Evolutionary conservation across 306 rosid species (phyloP).

Genomic region (Sphenostylis stenocarpa): DNA sequence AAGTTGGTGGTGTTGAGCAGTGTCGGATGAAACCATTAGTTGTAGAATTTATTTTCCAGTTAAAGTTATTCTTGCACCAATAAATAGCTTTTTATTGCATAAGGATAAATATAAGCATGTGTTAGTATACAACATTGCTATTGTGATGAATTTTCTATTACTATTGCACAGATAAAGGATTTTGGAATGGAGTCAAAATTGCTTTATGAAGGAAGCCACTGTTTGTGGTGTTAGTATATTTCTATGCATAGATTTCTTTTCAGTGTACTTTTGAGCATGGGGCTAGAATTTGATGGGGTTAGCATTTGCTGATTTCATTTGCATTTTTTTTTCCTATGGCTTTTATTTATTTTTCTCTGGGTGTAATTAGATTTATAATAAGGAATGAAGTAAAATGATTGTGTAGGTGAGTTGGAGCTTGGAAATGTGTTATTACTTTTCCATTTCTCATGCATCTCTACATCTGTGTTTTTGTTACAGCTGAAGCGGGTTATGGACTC

Average conservation of each 20-base stretch:
- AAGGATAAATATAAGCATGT: not conserved
- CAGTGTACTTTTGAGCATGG: not conserved
- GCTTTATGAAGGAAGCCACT: not conserved
- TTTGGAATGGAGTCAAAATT: not conserved
- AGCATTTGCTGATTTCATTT: not conserved
- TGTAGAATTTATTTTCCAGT: not conserved
- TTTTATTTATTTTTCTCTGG: not conserved
- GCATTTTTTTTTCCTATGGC: not conserved
- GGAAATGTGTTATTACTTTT: not conserved
- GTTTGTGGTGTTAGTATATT: not conserved
- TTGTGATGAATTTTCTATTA: not conserved
- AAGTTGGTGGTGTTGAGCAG: not conserved
- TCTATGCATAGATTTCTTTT: not conserved
- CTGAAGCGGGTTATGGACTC: conserved; percentile 75
- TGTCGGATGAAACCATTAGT: not conserved
- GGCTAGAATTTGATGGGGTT: not conserved
- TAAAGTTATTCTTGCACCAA: not conserved
- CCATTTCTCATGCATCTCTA: not conserved
- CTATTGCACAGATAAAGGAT: not conserved
- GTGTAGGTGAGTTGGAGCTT: not conserved
- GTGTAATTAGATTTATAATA: not conserved
- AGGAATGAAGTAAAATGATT: not conserved
- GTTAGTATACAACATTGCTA: not conserved
- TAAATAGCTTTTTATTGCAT: not conserved
- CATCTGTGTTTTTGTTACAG: conserved; percentile 50